Evolutionary conservation across 164 flowering plant genomes (phyloP).

Genomic region (Cinnamomum chago): DNA sequence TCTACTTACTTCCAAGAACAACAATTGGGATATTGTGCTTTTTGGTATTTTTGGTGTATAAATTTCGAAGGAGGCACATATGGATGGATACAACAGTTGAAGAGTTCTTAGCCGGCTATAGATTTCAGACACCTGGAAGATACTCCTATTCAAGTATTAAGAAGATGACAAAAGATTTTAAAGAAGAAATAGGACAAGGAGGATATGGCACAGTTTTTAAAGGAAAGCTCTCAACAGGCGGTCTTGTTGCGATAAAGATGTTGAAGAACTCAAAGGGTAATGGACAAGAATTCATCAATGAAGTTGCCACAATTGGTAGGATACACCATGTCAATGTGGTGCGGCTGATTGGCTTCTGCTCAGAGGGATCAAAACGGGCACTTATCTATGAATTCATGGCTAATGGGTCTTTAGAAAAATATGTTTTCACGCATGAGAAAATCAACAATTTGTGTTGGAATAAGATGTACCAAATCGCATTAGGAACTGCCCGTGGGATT

Average conservation of each 20-base stretch:
- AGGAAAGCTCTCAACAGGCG: constrained; percentile 32
- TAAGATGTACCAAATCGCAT: constrained; percentile 1
- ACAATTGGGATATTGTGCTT: not conserved
- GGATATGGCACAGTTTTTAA: constrained; percentile 42
- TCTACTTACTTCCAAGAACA: not conserved
- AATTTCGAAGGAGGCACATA: not conserved
- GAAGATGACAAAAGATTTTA: constrained; percentile 33
- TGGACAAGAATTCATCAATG: constrained; percentile 12
- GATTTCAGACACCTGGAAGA: constrained; percentile 21
- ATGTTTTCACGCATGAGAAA: not conserved
- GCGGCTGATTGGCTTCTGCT: constrained; percentile 12
- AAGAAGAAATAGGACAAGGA: constrained; percentile 37
- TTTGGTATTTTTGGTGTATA: constrained; percentile 5
- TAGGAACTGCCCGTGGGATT: constrained; percentile 9
- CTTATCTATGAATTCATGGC: constrained; percentile 12
- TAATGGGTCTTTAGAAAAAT: constrained; percentile 13
- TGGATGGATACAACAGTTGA: not conserved
- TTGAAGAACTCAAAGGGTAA: constrained; percentile 14
- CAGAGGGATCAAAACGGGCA: constrained; percentile 1
- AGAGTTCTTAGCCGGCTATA: constrained; percentile 16
- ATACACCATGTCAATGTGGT: constrained; percentile 13
- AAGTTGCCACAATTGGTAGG: constrained; percentile 7
- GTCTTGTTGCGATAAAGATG: constrained; percentile 37
- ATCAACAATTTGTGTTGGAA: not conserved
- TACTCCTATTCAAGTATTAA: constrained; percentile 28